These are phyloP conservation scores for Zygoascus sp. DNA, from an alignment of 1,139 yeast species.

Conservation along the genomic window DNA sequence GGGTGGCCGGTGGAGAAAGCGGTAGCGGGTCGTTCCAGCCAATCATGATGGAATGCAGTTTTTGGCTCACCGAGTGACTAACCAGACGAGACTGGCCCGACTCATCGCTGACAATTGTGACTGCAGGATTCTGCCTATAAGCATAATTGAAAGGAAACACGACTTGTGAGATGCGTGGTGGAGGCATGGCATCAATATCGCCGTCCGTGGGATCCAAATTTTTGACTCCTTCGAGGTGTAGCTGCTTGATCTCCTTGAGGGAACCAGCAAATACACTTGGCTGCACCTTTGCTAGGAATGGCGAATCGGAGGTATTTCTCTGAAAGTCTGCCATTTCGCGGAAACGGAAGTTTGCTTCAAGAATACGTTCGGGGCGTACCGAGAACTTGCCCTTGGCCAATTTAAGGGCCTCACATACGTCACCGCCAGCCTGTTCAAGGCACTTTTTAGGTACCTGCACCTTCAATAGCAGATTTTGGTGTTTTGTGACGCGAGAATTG, in stretches of 20 bases:
- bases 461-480: slow-evolving; percentile 65
- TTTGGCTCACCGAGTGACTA: slow-evolving; percentile 32
- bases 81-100: slow-evolving; percentile 32
- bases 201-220: slow-evolving; percentile 25
- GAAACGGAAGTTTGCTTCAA: slow-evolving; percentile 70
- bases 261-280: slow-evolving; percentile 42
- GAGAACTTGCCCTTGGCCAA: slow-evolving; percentile 32
- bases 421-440: slow-evolving; percentile 44
- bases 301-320: slow-evolving; percentile 55
- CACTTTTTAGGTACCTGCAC: slow-evolving; percentile 64
- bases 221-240: slow-evolving; percentile 31
- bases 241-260: slow-evolving; percentile 37
- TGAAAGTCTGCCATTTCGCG: slow-evolving; percentile 90
- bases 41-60: slow-evolving; percentile 36
- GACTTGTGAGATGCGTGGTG: slow-evolving; percentile 75
- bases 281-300: slow-evolving; percentile 43
- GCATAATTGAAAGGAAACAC: slow-evolving; percentile 73
- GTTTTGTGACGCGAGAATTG: slow-evolving; percentile 40
- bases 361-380: slow-evolving; percentile 60
- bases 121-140: slow-evolving; percentile 54
- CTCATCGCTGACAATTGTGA: slow-evolving; percentile 53
- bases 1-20: slow-evolving; percentile 39
- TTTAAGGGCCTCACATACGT: slow-evolving; percentile 50
- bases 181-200: slow-evolving; percentile 74
- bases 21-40: slow-evolving; percentile 49